Conservation (phyloP, 2,329 filamentous ascomycete species). For the Aureobasidium sp. region DNA sequence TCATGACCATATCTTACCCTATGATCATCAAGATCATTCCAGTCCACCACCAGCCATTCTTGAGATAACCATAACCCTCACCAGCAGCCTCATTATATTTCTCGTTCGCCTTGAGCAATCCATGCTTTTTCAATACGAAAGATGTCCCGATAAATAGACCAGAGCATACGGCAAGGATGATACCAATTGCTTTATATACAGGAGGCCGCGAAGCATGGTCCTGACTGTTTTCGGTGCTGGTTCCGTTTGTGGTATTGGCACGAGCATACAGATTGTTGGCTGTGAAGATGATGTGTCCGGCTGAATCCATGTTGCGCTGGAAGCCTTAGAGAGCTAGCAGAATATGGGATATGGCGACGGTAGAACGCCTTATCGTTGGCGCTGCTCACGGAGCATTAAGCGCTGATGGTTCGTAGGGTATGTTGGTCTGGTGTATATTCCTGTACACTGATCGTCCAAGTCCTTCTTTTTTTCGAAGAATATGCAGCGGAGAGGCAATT, state of each 20-base stretch:
- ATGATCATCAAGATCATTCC: slow-evolving; percentile 97
- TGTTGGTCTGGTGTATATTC: neutral
- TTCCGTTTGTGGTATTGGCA: slow-evolving; percentile 30
- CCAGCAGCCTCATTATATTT: slow-evolving; percentile 96
- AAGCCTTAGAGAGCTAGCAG: neutral
- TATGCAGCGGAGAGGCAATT: neutral
- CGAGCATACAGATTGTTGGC: slow-evolving; percentile 41
- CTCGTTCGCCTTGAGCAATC: slow-evolving; percentile 82
- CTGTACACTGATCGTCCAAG: neutral
- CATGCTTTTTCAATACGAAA: slow-evolving; percentile 92
- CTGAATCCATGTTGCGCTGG: slow-evolving; percentile 37
- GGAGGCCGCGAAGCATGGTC: slow-evolving; percentile 39
- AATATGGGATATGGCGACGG: neutral
- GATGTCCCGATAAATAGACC: slow-evolving; percentile 90
- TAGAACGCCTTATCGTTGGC: slow-evolving; percentile 7
- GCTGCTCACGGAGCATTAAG: slow-evolving; percentile 11
- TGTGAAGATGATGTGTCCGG: slow-evolving; percentile 33
- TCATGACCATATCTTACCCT: slow-evolving; percentile 39
- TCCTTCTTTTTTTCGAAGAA: neutral
- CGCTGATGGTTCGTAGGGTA: neutral
- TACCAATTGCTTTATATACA: slow-evolving; percentile 77
- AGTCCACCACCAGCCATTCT: slow-evolving; percentile 89
- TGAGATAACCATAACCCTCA: slow-evolving; percentile 94
- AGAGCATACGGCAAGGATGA: slow-evolving; percentile 76
- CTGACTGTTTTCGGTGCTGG: slow-evolving; percentile 18